phyloP scores from a whole-genome alignment of 352 stramenopile species.

The Globisporangium echinulatum region DNA sequence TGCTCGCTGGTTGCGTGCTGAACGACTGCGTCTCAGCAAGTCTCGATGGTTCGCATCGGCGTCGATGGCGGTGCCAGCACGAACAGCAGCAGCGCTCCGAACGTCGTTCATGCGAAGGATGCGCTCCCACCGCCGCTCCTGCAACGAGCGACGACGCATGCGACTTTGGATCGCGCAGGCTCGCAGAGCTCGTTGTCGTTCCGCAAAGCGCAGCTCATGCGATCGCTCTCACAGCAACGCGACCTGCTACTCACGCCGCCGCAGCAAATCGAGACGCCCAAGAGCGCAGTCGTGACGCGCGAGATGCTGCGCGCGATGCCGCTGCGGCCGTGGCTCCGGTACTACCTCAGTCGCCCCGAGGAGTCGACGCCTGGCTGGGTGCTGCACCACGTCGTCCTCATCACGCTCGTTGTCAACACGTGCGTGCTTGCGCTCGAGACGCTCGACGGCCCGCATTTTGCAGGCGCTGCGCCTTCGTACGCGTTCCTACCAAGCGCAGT shows the following conservation, averaged over 20 bases:
- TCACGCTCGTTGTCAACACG: slow-evolving; percentile 30
- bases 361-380: slow-evolving; percentile 33
- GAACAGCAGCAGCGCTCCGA: not conserved
- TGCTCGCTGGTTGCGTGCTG: too few species aligned
- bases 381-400: slow-evolving; percentile 27
- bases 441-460: slow-evolving; percentile 45
- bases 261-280: not conserved
- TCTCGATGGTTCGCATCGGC: slow-evolving; percentile 3
- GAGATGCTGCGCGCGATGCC: slow-evolving; percentile 26
- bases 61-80: not conserved
- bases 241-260: slow-evolving; percentile 1
- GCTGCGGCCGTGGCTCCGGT: slow-evolving; percentile 19
- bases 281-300: not conserved
- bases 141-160: too few species aligned
- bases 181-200: not conserved
- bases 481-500: slow-evolving; percentile 26
- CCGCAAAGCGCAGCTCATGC: not conserved
- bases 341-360: slow-evolving; percentile 35
- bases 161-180: not conserved
- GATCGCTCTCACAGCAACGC: not conserved
- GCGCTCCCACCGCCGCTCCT: too few species aligned
- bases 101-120: not conserved
- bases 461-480: slow-evolving; percentile 31
- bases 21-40: too few species aligned
- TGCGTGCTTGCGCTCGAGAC: slow-evolving; percentile 33